Evolutionary conservation across 2,329 filamentous ascomycete species (phyloP), one percentile per base, ranked within the genome.

Genomic region (Colletotrichum spaethianum): DNA sequence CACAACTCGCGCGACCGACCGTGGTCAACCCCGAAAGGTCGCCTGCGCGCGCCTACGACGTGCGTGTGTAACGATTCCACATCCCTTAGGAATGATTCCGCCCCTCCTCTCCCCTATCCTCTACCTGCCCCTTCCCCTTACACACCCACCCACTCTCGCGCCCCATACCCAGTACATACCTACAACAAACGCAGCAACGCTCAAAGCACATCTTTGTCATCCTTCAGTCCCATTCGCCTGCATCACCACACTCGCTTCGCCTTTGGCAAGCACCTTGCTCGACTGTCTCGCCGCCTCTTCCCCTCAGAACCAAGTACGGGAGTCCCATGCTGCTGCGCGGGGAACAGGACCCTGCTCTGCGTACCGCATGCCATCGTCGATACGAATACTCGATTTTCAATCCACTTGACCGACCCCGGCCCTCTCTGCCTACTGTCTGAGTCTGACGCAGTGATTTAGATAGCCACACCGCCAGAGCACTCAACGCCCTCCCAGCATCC

Each of bases 391-490:
- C 2, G 55, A 36, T 12, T 55, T 36, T 26, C 0, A 55, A 55
- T 55, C 31, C 18, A 36, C 52, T 4, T 33, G 11, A 36, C 52
- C 23, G 31, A 23, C 52, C 31, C 50, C 50, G 18, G 20, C 52
- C 6, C 28, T 36, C 50, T 11, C 26, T 9, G 14, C 33, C 31
- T 23, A 56, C 52, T 18, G 20, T 56, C 31, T 20, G 33, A n/a
- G 20, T 36, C 20, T 38, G 16, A 56, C 6, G 33, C 14, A 16
- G 2, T 3, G 12, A n/a, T 8, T 55, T 66, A 44, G n/a, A n/a
- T n/a, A n/a, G 44, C 36, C 62, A 66, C 67, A 66, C 61, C 67
- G 61, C 62, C 42, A 57, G 50, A 57, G 44, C 14, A 33, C 38
- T 20, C 18, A 44, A 60, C 26, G 18, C 40, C 26, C 12, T 36